A percentile compares a stretch with the other conserved stretches of the same genome.
These are phyloP conservation scores for Ogataea henricii DNA, from an alignment of 805 yeast species.

Conservation along the genomic window DNA sequence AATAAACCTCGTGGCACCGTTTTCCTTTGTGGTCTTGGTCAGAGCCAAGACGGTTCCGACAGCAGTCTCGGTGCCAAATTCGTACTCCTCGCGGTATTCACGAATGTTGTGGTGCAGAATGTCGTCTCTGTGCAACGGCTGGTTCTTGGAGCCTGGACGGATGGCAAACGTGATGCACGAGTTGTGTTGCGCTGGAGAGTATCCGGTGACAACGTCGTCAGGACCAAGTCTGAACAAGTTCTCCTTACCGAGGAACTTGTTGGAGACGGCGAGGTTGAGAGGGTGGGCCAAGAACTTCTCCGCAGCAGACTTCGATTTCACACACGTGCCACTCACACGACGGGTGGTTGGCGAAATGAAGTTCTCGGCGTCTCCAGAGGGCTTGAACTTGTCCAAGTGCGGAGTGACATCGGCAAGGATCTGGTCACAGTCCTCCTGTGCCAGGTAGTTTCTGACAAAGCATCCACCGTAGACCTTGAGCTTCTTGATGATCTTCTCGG, in stretches of 20 bases:
- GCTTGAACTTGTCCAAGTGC: not conserved
- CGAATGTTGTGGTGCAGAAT: slow-evolving; percentile 30
- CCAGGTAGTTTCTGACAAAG: slow-evolving; percentile 5
- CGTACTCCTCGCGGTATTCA: slow-evolving; percentile 8
- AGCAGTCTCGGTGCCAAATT: slow-evolving; percentile 20
- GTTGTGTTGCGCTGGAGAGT: slow-evolving; percentile 24
- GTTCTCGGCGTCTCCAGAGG: slow-evolving; percentile 7
- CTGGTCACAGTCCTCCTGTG: not conserved
- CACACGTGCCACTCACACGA: slow-evolving; percentile 12
- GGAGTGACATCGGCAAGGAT: slow-evolving; percentile 4
- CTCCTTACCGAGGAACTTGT: slow-evolving; percentile 12
- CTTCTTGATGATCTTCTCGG: slow-evolving; percentile 1
- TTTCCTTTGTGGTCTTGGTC: slow-evolving; percentile 29
- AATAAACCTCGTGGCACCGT: slow-evolving; percentile 35
- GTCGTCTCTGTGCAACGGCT: slow-evolving; percentile 33
- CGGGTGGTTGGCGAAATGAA: slow-evolving; percentile 10
- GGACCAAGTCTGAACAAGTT: slow-evolving; percentile 8
- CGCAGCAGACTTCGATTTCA: slow-evolving; percentile 3
- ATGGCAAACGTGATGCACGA: slow-evolving; percentile 28
- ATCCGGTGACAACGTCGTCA: slow-evolving; percentile 15
- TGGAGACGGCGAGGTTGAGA: slow-evolving; percentile 7
- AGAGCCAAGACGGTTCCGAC: slow-evolving; percentile 30
- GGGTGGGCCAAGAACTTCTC: slow-evolving; percentile 4
- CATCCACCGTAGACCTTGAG: slow-evolving; percentile 4
- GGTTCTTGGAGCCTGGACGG: slow-evolving; percentile 32